These are phyloP conservation scores for Lepiota venenata DNA, from an alignment of 768 basidiomycete genomes.

Conservation along the genomic window DNA sequence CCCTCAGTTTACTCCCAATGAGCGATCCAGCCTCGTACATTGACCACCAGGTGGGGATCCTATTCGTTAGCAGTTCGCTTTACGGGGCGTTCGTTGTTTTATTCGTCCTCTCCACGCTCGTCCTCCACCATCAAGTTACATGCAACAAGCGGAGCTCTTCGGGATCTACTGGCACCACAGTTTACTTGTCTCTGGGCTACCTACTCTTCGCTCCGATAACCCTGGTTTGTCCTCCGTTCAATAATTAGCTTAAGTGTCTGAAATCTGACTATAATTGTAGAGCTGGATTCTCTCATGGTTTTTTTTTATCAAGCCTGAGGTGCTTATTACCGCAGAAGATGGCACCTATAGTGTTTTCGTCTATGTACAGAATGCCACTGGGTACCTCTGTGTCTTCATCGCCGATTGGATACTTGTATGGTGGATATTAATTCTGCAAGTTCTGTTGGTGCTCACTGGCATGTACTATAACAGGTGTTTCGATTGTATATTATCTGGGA, in stretches of 20 bases:
- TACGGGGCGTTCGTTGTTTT: conserved; percentile 1
- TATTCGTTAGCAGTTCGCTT: conserved; percentile 1
- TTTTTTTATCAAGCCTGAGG: background rate
- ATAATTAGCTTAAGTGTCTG: background rate
- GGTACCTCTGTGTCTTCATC: background rate
- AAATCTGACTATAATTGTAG: background rate
- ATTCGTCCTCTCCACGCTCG: background rate
- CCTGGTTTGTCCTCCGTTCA: background rate
- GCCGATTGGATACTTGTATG: background rate
- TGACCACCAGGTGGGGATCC: background rate
- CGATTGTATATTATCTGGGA: conserved; percentile 3
- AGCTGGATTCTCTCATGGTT: conserved; percentile 2
- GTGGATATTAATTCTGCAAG: too few relatives aligned
- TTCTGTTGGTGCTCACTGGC: background rate
- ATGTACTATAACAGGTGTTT: background rate
- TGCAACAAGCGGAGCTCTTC: background rate
- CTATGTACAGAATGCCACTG: background rate
- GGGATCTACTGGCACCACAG: background rate
- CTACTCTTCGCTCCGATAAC: background rate
- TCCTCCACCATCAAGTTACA: background rate
- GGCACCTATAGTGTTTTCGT: background rate
- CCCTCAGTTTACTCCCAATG: too few relatives aligned
- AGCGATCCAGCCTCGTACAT: too few relatives aligned
- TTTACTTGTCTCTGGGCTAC: background rate
- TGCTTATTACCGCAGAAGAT: background rate